Percentiles rank a stretch among this genome's conserved stretches.
Evolutionary conservation across 257 asterid genomes (phyloP).

Genomic region (Gardenia jasminoides): DNA sequence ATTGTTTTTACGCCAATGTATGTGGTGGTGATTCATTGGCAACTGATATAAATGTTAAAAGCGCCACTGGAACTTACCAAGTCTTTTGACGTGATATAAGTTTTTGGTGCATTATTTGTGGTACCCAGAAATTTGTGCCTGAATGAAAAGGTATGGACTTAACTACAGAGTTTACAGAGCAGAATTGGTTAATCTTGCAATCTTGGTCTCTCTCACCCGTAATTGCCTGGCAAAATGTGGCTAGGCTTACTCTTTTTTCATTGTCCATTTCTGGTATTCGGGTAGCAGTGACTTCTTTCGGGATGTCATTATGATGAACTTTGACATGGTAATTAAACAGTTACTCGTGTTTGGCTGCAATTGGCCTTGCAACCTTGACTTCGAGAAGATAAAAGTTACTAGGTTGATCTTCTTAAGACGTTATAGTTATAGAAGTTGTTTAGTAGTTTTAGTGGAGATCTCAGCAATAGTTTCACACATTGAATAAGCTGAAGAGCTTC

Average conservation of each 20-base stretch:
- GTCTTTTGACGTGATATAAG: neutral
- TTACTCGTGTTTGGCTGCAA: too few species aligned
- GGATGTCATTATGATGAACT: neutral
- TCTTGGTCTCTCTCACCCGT: too few species aligned
- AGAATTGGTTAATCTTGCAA: rapidly evolving
- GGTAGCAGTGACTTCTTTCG: too few species aligned
- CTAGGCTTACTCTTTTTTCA: too few species aligned
- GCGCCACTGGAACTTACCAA: conserved; percentile 4
- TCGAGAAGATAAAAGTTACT: neutral
- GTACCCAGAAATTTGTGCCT: neutral
- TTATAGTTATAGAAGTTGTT: too few species aligned
- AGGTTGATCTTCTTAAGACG: neutral
- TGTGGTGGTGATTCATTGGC: conserved; percentile 8
- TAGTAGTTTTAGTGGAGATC: too few species aligned
- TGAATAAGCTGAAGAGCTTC: neutral
- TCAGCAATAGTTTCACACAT: neutral
- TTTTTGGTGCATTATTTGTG: conserved; percentile 13
- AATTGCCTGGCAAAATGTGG: too few species aligned
- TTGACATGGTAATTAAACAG: neutral
- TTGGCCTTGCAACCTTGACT: neutral
- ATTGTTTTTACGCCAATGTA: neutral
- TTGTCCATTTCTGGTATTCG: too few species aligned
- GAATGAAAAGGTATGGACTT: neutral
- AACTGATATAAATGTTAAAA: conserved; percentile 3
- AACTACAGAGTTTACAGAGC: neutral